Evolutionary conservation across 2,329 filamentous ascomycete genomes (phyloP).

Genomic region (Botryotinia narcissicola): DNA sequence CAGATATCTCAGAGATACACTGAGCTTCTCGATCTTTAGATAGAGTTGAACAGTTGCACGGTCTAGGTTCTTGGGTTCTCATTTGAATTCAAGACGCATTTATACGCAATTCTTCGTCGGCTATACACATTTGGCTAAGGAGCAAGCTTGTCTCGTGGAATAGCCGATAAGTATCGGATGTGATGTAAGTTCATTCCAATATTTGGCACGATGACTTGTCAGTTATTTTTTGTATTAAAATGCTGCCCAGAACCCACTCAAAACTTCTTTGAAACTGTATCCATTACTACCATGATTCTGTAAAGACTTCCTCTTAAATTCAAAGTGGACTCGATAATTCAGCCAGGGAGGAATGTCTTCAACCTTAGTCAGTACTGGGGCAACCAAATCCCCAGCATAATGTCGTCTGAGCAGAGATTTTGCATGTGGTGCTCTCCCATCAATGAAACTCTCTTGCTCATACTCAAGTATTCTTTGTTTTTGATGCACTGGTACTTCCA

Average conservation of each 20-base stretch:
- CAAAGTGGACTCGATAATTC: background rate
- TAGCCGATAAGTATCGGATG: background rate
- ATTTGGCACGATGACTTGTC: background rate
- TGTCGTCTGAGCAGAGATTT: background rate
- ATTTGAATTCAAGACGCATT: background rate
- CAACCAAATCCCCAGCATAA: background rate
- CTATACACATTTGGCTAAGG: background rate
- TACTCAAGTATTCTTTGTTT: background rate
- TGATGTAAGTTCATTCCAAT: background rate
- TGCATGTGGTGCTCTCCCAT: background rate
- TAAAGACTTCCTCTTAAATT: background rate
- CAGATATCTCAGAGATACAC: too few species aligned
- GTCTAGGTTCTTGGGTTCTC: background rate
- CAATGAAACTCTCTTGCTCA: background rate
- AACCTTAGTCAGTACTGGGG: background rate
- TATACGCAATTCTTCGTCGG: background rate
- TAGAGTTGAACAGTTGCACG: background rate
- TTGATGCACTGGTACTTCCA: background rate
- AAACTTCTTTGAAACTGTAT: background rate
- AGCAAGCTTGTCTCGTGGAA: background rate
- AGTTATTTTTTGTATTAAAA: background rate
- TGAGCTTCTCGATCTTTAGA: background rate
- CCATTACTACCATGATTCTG: background rate
- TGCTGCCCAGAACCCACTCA: background rate
- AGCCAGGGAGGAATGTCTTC: background rate